Base-by-base conservation (phyloP, 805 yeast species). In the Metschnikowia henanensis region DNA sequence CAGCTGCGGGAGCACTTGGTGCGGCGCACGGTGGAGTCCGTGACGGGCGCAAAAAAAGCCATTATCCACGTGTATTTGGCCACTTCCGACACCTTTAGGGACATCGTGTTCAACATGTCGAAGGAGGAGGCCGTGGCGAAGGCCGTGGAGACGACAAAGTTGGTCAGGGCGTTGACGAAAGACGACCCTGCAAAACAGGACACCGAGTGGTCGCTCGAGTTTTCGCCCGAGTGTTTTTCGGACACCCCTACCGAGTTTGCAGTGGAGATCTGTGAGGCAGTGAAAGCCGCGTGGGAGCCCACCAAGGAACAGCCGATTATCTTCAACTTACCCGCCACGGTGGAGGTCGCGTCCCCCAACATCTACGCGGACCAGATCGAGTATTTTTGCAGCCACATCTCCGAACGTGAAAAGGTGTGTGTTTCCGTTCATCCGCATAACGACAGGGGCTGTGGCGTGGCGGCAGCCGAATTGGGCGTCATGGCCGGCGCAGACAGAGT, bases 401-500 rank as follows among this genome's bases (percentile, higher is more conserved):
- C 80, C 39, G 87, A 84, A 59, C 77, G 91, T 63, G 89, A 84
- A 58, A 83, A 81, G 56, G 79, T 83, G 32, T 69, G 81, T 49
- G 78, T 84, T 46, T 83, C 90, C 18, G 75, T 84, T 13, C 92
- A 84, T 59, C 78, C 86, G 49, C 92, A 84, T 65, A 84, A 84
- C 57, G 92, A 84, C 61, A 76, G 92, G 65, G 92, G 92, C 17
- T 83, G 88, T 61, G 90, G 88, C 59, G 90, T 84, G 43, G 92
- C 92, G 35, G 92, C 92, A 20, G 74, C 88, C 35, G 92, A 84
- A 63, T 70, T 84, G 48, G 91, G 89, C 56, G 55, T 82, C 25
- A 67, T 84, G 57, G 92, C 90, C n/a, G 92, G 92, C 59, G 92
- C 87, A 47, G 91, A 84, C 66, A 77, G 92, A 71, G 87, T 84